Evolutionary conservation across 2,329 filamentous ascomycete genomes (phyloP).

Genomic region (Ascochyta pisi): DNA sequence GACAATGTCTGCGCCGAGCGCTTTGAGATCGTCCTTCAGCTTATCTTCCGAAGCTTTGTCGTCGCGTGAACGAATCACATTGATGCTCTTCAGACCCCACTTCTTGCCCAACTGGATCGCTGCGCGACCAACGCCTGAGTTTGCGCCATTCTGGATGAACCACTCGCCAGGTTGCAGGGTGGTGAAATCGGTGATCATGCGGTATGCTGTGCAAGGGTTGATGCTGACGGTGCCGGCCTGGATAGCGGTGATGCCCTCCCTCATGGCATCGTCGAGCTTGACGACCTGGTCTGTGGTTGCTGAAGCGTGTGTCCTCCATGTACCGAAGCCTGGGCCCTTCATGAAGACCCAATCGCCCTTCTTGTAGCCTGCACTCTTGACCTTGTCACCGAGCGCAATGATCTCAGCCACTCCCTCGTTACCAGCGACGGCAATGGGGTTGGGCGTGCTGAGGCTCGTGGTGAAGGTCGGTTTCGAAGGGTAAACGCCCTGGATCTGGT

Average conservation of each 20-base stretch:
- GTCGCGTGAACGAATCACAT: conserved; percentile 79
- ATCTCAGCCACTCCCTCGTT: conserved; percentile 97
- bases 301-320: conserved; percentile 91
- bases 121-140: conserved; percentile 88
- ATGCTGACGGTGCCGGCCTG: conserved; percentile 90
- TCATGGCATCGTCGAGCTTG: conserved; percentile 72
- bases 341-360: conserved; percentile 96
- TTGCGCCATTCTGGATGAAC: conserved; percentile 97
- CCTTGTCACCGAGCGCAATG: conserved; percentile 68
- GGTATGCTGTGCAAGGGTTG: conserved; percentile 93
- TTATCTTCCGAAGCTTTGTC: conserved; percentile 74
- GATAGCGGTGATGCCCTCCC: conserved; percentile 71
- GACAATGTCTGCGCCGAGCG: conserved; percentile 68
- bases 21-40: conserved; percentile 66
- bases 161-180: conserved; percentile 76
- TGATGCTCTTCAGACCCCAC: conserved; percentile 92
- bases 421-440: conserved; percentile 79
- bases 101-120: conserved; percentile 85
- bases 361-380: conserved; percentile 61
- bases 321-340: conserved; percentile 81
- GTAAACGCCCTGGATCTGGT: conserved; percentile 97
- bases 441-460: conserved; percentile 74
- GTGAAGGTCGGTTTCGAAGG: conserved; percentile 82
- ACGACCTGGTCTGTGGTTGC: conserved; percentile 68
- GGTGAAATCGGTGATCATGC: conserved; percentile 86